Conservation (phyloP, 768 basidiomycete genomes). For the Cytidiella melzeri region DNA sequence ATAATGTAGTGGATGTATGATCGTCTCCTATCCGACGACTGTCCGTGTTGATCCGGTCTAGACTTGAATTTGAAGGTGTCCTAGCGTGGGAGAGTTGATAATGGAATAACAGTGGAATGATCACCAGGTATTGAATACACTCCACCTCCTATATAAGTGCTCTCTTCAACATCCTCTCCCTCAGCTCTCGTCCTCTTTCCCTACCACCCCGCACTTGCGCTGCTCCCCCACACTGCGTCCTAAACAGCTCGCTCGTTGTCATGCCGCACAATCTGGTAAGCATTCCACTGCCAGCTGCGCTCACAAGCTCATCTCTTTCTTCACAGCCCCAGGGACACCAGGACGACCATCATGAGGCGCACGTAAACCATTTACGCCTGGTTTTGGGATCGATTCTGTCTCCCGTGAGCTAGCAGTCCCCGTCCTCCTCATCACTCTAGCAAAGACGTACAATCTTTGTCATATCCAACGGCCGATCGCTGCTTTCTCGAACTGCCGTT, state of each 20-base stretch:
- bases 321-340: slow-evolving; percentile 16
- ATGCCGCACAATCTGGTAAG: not conserved
- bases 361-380: slow-evolving; percentile 35
- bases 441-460: not conserved
- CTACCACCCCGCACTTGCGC: too few species aligned
- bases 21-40: too few species aligned
- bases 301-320: not conserved
- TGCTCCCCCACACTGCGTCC: too few species aligned
- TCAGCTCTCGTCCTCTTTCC: too few species aligned
- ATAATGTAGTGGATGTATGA: too few species aligned
- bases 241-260: slow-evolving; percentile 4
- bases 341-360: slow-evolving; percentile 25
- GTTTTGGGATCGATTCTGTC: slow-evolving; percentile 56
- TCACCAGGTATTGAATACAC: too few species aligned
- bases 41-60: too few species aligned
- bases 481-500: slow-evolving; percentile 11
- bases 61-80: too few species aligned
- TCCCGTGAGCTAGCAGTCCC: slow-evolving; percentile 41
- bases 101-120: too few species aligned
- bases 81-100: too few species aligned
- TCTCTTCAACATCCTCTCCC: too few species aligned
- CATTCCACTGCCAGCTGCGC: not conserved
- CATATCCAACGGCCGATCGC: not conserved
- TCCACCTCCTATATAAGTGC: too few species aligned
- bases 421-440: not conserved